Conservation (phyloP, 208 protist genomes). For the Novymonas esmeraldas region DNA sequence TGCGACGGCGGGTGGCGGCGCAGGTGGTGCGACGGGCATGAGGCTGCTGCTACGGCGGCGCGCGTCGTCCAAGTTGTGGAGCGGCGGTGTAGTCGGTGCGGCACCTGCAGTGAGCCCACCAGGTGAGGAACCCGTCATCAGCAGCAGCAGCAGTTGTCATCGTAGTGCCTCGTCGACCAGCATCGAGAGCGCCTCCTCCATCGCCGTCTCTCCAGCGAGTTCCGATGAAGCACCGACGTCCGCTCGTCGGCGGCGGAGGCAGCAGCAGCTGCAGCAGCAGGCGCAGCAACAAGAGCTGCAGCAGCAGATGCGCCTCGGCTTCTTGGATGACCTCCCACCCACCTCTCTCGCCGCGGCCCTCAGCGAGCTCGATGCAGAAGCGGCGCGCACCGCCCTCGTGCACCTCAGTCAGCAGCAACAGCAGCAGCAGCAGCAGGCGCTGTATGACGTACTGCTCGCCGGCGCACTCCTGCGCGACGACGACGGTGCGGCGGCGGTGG, state of each 20-base stretch:
- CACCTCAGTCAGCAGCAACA: background rate
- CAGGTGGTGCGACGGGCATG: too few relatives aligned
- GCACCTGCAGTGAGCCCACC: too few relatives aligned
- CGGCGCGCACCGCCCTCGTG: background rate
- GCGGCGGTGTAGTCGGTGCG: too few relatives aligned
- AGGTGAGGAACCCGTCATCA: too few relatives aligned
- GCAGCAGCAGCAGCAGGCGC: background rate
- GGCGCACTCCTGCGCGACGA: background rate
- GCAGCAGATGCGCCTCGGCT: background rate
- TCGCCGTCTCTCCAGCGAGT: background rate
- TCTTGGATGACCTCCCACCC: background rate
- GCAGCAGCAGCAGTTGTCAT: background rate
- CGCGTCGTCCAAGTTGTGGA: too few relatives aligned
- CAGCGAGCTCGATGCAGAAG: background rate
- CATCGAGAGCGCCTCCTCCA: background rate
- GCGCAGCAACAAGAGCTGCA: too few relatives aligned
- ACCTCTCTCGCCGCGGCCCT: background rate
- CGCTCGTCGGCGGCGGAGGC: too few relatives aligned
- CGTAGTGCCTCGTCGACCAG: too few relatives aligned
- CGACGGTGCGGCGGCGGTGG: background rate
- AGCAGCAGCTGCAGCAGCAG: too few relatives aligned
- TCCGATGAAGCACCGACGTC: background rate
- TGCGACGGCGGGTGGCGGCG: too few relatives aligned
- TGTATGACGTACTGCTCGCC: background rate
- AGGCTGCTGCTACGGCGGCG: too few relatives aligned